Conservation (phyloP, 148 eudicot species). For the Chenopodium formosanum region DNA sequence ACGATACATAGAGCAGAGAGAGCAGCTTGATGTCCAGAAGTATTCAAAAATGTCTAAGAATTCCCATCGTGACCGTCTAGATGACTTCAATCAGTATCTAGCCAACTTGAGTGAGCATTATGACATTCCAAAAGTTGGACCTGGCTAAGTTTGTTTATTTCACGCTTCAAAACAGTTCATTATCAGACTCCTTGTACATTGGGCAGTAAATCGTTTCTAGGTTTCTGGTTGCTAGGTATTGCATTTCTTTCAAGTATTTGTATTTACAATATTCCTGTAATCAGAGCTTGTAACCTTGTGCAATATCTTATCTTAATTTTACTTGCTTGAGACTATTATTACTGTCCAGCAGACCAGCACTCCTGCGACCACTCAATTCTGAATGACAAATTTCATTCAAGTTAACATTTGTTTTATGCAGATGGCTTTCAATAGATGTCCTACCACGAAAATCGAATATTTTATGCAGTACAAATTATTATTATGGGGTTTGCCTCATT, state of each 20-base stretch:
- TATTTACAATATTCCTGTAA: not conserved
- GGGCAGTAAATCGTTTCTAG: not conserved
- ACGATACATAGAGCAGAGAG: constrained; percentile 88
- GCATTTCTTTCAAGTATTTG: too few species aligned
- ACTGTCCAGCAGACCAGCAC: not conserved
- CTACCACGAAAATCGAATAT: not conserved
- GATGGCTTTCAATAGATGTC: not conserved
- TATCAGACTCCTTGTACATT: constrained; percentile 9
- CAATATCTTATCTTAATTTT: not conserved
- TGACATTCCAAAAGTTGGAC: constrained; percentile 98
- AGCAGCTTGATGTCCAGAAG: constrained; percentile 62
- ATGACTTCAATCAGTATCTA: constrained; percentile 89
- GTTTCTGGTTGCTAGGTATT: not conserved
- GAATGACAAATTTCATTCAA: not conserved
- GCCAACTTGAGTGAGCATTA: constrained; percentile 96
- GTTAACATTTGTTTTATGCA: too few species aligned
- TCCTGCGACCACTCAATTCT: not conserved
- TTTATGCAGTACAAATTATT: not conserved
- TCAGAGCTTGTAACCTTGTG: not conserved
- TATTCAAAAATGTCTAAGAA: constrained; percentile 72
- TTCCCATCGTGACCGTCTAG: constrained; percentile 83
- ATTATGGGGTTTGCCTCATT: too few species aligned
- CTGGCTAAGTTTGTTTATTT: constrained; percentile 46
- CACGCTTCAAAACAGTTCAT: not conserved
- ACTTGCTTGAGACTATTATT: not conserved